phyloP scores from a whole-genome alignment of 2,329 filamentous ascomycete genomes.

The Penicillium oxalicum region DNA sequence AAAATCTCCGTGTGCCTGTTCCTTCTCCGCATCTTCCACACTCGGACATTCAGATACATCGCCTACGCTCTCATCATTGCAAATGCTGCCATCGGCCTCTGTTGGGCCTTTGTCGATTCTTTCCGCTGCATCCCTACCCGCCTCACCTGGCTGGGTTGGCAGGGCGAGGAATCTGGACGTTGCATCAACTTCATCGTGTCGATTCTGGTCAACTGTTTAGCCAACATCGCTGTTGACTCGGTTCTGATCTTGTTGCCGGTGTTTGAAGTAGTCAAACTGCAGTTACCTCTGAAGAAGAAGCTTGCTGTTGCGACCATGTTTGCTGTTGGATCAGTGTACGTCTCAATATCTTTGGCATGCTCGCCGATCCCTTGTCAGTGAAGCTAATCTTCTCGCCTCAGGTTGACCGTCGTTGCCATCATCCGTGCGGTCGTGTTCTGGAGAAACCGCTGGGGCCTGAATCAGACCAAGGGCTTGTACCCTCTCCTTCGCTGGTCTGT shows the following conservation, averaged over 20 bases:
- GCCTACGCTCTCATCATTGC: constrained; percentile 14
- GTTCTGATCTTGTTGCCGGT: constrained; percentile 15
- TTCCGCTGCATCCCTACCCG: constrained; percentile 15
- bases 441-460: constrained; percentile 18
- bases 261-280: constrained; percentile 17
- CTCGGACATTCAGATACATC: constrained; percentile 13
- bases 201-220: constrained; percentile 16
- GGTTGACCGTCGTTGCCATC: constrained; percentile 21
- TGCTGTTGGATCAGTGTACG: constrained; percentile 15
- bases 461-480: constrained; percentile 18
- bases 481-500: constrained; percentile 26
- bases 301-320: constrained; percentile 16
- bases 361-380: not conserved
- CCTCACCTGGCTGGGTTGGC: constrained; percentile 17
- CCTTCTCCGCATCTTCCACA: constrained; percentile 19
- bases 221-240: constrained; percentile 18
- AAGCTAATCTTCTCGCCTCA: not conserved
- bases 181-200: constrained; percentile 18
- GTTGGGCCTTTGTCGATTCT: constrained; percentile 15
- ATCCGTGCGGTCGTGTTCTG: constrained; percentile 24
- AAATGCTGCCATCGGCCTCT: constrained; percentile 14
- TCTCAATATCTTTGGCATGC: not conserved
- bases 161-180: constrained; percentile 10
- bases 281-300: constrained; percentile 16
- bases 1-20: constrained; percentile 19